Percentiles rank a stretch among this genome's conserved stretches.
Evolutionary conservation across 306 rosid genomes (phyloP).

Genomic region (Herpetospermum pedunculosum): DNA sequence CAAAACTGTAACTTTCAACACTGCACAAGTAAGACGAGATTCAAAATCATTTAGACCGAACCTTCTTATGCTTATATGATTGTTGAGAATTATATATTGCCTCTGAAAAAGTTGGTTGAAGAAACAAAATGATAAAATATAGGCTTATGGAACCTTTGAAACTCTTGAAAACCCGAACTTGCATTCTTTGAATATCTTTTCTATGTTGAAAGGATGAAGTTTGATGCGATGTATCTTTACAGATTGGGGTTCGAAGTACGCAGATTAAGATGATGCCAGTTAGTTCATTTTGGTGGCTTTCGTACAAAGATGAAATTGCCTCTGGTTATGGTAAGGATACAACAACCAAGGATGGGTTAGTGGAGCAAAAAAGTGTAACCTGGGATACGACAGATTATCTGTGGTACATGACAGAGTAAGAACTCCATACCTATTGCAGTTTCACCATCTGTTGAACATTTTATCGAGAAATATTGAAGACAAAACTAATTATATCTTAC

Average conservation of each 20-base stretch:
- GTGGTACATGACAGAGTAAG: constrained; percentile 92
- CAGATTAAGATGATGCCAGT: constrained; percentile 40
- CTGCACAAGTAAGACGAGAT: constrained; percentile 56
- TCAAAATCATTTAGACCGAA: background rate
- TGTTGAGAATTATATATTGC: background rate
- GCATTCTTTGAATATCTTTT: background rate
- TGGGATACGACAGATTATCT: constrained; percentile 72
- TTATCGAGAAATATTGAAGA: background rate
- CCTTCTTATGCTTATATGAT: background rate
- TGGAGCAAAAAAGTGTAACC: constrained; percentile 66
- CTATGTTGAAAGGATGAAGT: background rate
- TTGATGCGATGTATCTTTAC: constrained; percentile 14
- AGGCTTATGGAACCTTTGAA: background rate
- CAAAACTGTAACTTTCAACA: constrained; percentile 66
- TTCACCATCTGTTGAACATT: background rate
- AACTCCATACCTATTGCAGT: background rate
- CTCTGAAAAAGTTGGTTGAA: too few relatives aligned
- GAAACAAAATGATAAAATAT: too few relatives aligned
- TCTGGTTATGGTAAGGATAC: constrained; percentile 32
- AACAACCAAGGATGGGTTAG: constrained; percentile 34
- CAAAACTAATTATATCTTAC: background rate
- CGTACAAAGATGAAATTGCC: constrained; percentile 64
- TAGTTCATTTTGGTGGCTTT: constrained; percentile 44
- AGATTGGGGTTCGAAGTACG: constrained; percentile 47
- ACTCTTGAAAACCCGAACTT: background rate